These are phyloP conservation scores for Citrullus mucosospermus DNA, from an alignment of 306 rosid genomes.

Conservation along the genomic window DNA sequence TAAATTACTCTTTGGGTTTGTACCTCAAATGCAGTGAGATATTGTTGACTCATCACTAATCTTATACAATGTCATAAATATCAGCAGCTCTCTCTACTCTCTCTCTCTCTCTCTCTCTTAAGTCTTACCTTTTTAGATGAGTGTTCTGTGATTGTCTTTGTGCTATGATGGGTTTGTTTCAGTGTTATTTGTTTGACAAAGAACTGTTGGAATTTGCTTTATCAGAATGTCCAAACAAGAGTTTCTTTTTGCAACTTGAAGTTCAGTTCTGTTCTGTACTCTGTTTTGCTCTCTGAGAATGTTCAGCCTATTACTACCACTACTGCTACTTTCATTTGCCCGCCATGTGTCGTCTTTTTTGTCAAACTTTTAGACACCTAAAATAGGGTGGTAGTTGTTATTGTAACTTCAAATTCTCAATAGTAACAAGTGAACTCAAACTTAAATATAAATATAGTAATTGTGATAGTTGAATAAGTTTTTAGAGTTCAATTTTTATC, in stretches of 20 bases:
- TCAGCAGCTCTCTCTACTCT: background rate
- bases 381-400: too few species aligned
- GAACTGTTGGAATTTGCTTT: background rate
- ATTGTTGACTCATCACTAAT: constrained; percentile 5
- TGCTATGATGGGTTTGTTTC: background rate
- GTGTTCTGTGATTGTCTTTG: background rate
- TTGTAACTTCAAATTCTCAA: too few species aligned
- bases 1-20: constrained; percentile 2
- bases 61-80: constrained; percentile 2
- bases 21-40: constrained; percentile 2
- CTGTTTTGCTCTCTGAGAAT: background rate
- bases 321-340: background rate
- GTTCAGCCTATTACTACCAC: background rate
- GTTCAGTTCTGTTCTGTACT: background rate
- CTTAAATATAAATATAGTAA: too few species aligned
- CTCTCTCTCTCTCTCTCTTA: background rate
- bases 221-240: background rate
- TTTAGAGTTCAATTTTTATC: too few species aligned
- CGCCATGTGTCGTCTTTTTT: background rate
- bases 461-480: too few species aligned
- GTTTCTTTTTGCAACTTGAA: background rate
- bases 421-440: too few species aligned
- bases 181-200: background rate
- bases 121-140: background rate
- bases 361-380: background rate